Conservation (phyloP, 2,329 filamentous ascomycete species). For the Lachnellula hyalina region DNA sequence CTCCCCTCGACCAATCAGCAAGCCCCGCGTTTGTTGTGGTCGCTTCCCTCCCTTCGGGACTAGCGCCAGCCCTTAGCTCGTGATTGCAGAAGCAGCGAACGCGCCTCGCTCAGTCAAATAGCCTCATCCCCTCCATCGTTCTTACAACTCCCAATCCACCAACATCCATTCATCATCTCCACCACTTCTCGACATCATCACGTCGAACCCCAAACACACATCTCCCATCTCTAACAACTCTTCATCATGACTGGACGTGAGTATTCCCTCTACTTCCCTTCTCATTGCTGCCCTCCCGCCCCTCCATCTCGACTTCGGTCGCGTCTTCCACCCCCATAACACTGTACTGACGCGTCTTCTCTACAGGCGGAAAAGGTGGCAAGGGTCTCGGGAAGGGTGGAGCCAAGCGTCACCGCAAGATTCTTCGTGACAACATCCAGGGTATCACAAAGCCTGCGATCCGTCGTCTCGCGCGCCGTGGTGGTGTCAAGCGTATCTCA, state of each 20-base stretch:
- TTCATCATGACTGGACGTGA: constrained; percentile 56
- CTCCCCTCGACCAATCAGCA: constrained; percentile 11
- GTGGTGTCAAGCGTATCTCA: constrained; percentile 99
- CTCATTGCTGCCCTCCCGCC: background rate
- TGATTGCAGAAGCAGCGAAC: constrained; percentile 24
- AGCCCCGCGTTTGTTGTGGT: constrained; percentile 11
- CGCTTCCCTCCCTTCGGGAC: constrained; percentile 5
- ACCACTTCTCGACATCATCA: constrained; percentile 8
- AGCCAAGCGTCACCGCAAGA: constrained; percentile 98
- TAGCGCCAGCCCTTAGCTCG: constrained; percentile 17
- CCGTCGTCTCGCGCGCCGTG: constrained; percentile 96
- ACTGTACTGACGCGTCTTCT: constrained; percentile 20
- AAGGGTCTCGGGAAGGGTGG: constrained; percentile 98
- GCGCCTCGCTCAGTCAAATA: constrained; percentile 24
- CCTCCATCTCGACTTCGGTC: background rate
- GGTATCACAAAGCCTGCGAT: constrained; percentile 99
- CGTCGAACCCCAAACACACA: constrained; percentile 10
- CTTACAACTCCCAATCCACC: constrained; percentile 10
- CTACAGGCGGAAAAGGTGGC: constrained; percentile 54
- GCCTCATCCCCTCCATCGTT: constrained; percentile 12
- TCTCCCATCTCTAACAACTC: constrained; percentile 21
- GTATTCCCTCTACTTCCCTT: constrained; percentile 28
- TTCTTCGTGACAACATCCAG: constrained; percentile 99
- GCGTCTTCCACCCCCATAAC: background rate
- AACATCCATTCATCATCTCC: constrained; percentile 13